Base-by-base conservation (phyloP, 2,329 filamentous ascomycete species). In the Cladosporium sp. region DNA sequence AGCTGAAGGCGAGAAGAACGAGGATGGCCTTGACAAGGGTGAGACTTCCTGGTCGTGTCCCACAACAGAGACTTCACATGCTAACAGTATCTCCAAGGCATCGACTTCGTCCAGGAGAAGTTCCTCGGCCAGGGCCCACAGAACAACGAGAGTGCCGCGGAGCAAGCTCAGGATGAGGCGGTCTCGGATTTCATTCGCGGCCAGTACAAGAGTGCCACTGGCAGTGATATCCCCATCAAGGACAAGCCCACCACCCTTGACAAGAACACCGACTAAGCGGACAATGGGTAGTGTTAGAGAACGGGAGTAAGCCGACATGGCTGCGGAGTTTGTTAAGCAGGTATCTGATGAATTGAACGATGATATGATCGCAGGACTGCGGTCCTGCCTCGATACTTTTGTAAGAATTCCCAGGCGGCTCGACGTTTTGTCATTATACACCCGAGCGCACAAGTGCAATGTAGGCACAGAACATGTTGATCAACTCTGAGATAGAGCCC, bases 11-110 rank as follows among this genome's bases (percentile, higher is more conserved):
- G 88, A 92, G 78, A 84, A 88, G 79, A 86, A 90, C 59, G 87
- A 93, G 69, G 86, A 92, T 63, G 71, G 68, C n/a, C 79, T 93
- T 46, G 88, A 93, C 72, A 93, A 93, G 73, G 84, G 86, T 88
- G 66, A 42, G 60, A n/a, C 16, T 16, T 12, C 19, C 30, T 54
- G 15, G 38, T 51, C 36, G 20, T 36, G 18, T 40, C 29, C n/a
- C 36, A 43, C 15, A 30, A 27, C 38, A 52, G 43, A 38, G 19
- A 20, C 12, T 13, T 13, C 11, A 40, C 29, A n/a, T 6, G 15
- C 56, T 54, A 25, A 53, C 40, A 15, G 50, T 42, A 13, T 12
- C 12, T 11, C 36, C 15, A 55, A 92, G 88, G 80, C 46, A 74
- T 92, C 73, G 88, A 93, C 68, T 81, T 78, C 56, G 78, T 90